These are phyloP conservation scores for Plantago elongata DNA, from an alignment of 257 asterid genomes.

Conservation along the genomic window DNA sequence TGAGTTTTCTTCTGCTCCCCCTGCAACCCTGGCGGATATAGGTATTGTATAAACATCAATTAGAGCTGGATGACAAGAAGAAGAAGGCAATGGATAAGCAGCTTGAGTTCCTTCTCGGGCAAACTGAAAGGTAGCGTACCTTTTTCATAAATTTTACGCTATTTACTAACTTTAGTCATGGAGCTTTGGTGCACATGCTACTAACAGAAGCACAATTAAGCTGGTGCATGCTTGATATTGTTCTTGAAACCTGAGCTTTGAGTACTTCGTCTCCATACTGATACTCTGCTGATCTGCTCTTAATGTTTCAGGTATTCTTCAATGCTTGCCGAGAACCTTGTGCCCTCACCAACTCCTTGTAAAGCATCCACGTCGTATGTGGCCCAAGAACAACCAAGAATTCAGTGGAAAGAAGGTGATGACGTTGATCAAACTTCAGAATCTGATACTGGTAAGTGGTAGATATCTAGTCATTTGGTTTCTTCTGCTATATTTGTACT, in stretches of 20 bases:
- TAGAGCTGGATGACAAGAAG: slow-evolving; percentile 86
- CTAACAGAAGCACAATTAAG: slow-evolving; percentile 11
- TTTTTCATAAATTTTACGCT: slow-evolving; percentile 11
- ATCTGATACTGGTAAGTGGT: slow-evolving; percentile 46
- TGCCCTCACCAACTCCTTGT: slow-evolving; percentile 47
- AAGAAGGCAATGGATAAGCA: slow-evolving; percentile 92
- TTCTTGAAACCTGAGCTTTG: slow-evolving; percentile 9
- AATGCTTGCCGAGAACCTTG: slow-evolving; percentile 97
- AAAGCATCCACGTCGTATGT: slow-evolving; percentile 32
- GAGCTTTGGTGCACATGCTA: slow-evolving; percentile 4
- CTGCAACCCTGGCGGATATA: slow-evolving; percentile 28
- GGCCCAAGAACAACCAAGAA: slow-evolving; percentile 38
- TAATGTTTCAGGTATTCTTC: slow-evolving; percentile 71
- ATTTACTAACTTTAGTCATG: slow-evolving; percentile 13
- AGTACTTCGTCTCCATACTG: slow-evolving; percentile 11
- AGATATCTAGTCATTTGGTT: slow-evolving; percentile 8
- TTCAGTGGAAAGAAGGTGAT: slow-evolving; percentile 34
- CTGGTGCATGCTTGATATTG: slow-evolving; percentile 13
- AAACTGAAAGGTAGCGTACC: slow-evolving; percentile 78
- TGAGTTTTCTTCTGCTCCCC: slow-evolving; percentile 11
- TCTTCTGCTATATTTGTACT: slow-evolving; percentile 18
- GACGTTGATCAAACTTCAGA: slow-evolving; percentile 33
- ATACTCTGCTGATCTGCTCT: slow-evolving; percentile 13
- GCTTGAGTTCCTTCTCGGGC: slow-evolving; percentile 97
- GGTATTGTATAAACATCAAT: slow-evolving; percentile 95